Evolutionary conservation across 148 eudicot species (phyloP).

Genomic region (Suaeda aralocaspica): DNA sequence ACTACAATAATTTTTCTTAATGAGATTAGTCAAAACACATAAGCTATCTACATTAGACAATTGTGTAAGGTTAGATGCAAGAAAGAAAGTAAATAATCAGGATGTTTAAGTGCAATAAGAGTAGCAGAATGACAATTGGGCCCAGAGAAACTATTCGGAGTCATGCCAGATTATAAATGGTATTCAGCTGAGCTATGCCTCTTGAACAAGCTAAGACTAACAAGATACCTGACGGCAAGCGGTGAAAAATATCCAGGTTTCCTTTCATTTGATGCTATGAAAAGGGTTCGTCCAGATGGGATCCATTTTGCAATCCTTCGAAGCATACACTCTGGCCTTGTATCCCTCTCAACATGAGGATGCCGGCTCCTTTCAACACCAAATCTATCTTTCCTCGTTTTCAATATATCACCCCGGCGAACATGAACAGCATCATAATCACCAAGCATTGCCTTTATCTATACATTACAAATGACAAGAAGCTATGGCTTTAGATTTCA

Average conservation of each 20-base stretch:
- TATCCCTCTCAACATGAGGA: conserved; percentile 94
- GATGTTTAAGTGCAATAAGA: not conserved
- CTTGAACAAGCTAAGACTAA: not conserved
- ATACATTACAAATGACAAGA: conserved; percentile 14
- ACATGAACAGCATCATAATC: conserved; percentile 98
- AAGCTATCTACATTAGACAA: not conserved
- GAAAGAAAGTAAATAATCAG: not conserved
- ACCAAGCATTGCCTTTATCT: conserved; percentile 80
- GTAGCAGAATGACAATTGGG: not conserved
- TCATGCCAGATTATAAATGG: not conserved
- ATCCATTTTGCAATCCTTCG: conserved; percentile 78
- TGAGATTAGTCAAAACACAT: not conserved
- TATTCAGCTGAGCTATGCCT: too few species aligned
- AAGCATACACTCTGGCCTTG: conserved; percentile 79
- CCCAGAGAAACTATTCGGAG: not conserved
- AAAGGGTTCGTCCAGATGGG: conserved; percentile 74
- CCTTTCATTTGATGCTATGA: conserved; percentile 90
- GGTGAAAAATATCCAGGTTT: conserved; percentile 84
- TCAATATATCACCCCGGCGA: conserved; percentile 84
- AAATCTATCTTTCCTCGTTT: conserved; percentile 79
- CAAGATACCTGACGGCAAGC: conserved; percentile 52
- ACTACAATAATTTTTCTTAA: not conserved
- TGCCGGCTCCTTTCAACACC: conserved; percentile 69
- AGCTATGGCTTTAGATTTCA: not conserved
- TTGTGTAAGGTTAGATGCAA: not conserved